phyloP scores from a whole-genome alignment of 164 flowering plant genomes.

The Nelumbo lutea region DNA sequence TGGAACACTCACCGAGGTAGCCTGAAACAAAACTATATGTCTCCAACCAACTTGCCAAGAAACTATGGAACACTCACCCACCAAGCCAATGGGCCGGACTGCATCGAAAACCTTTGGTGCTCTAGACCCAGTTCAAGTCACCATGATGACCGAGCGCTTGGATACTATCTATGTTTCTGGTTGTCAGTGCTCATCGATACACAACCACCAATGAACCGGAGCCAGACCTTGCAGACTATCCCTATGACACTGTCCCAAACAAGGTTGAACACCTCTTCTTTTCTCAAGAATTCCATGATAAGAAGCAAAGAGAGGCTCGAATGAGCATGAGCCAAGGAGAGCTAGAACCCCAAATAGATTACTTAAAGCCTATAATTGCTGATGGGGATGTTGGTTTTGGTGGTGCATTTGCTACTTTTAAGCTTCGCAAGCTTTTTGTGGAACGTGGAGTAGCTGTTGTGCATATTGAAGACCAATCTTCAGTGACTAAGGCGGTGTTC shows the following conservation, averaged over 20 bases:
- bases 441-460: conserved; percentile 95
- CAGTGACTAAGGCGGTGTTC: conserved; percentile 43
- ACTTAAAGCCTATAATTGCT: conserved; percentile 84
- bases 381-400: conserved; percentile 96
- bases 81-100: conserved; percentile 60
- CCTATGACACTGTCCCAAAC: conserved; percentile 95
- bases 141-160: conserved; percentile 91
- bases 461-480: conserved; percentile 90
- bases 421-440: conserved; percentile 91
- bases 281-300: conserved; percentile 86
- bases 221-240: conserved; percentile 94
- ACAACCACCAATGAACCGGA: conserved; percentile 88
- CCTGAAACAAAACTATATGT: conserved; percentile 62
- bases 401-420: conserved; percentile 85
- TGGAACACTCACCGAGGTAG: conserved; percentile 84
- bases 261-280: conserved; percentile 93
- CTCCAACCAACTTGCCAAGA: conserved; percentile 78
- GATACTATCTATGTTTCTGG: conserved; percentile 94
- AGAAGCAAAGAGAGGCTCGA: conserved; percentile 84
- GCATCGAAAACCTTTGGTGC: conserved; percentile 92
- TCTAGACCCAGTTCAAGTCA: conserved; percentile 90
- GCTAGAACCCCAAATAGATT: conserved; percentile 69
- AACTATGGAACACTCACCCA: conserved; percentile 89
- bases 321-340: conserved; percentile 76
- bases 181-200: conserved; percentile 94